Evolutionary conservation across 768 basidiomycete species (phyloP).

Genomic region (Russula sp.): DNA sequence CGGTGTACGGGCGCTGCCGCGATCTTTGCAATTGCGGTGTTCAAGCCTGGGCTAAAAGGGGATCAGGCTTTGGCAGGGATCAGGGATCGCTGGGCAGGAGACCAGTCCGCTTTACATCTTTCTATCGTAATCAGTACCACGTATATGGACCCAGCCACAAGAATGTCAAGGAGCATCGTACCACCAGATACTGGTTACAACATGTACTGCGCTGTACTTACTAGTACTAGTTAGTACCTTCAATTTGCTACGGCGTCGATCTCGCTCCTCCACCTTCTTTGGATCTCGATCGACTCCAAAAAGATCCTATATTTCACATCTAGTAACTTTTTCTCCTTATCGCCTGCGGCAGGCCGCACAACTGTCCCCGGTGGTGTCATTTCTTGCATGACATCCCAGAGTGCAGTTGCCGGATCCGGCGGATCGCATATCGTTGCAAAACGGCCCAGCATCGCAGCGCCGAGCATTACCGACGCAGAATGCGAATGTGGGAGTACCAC

Average conservation of each 20-base stretch:
- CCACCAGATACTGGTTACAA: not conserved
- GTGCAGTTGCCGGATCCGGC: slow-evolving; percentile 49
- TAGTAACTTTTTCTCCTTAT: slow-evolving; percentile 66
- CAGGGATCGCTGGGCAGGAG: too few relatives aligned
- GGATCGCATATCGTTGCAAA: slow-evolving; percentile 62
- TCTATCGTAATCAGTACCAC: not conserved
- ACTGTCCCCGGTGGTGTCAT: slow-evolving; percentile 86
- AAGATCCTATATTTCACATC: slow-evolving; percentile 95
- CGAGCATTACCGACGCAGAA: slow-evolving; percentile 81
- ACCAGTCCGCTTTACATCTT: not conserved
- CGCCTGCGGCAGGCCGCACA: slow-evolving; percentile 55
- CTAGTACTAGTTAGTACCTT: not conserved
- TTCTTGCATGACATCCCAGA: slow-evolving; percentile 95
- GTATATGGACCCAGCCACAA: not conserved
- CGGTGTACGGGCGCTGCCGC: too few relatives aligned
- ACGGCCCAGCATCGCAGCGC: slow-evolving; percentile 89
- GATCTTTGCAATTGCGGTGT: too few relatives aligned
- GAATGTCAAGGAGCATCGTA: not conserved
- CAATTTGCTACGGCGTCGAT: slow-evolving; percentile 53
- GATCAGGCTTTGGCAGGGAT: not conserved
- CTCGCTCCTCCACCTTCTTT: slow-evolving; percentile 78
- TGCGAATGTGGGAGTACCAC: slow-evolving; percentile 76
- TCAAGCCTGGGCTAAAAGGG: not conserved
- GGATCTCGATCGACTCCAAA: slow-evolving; percentile 79
- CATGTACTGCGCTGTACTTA: too few relatives aligned